These are phyloP conservation scores for Cokeromyces recurvatus DNA, from an alignment of 371 early-diverging fungal species.

Conservation along the genomic window DNA sequence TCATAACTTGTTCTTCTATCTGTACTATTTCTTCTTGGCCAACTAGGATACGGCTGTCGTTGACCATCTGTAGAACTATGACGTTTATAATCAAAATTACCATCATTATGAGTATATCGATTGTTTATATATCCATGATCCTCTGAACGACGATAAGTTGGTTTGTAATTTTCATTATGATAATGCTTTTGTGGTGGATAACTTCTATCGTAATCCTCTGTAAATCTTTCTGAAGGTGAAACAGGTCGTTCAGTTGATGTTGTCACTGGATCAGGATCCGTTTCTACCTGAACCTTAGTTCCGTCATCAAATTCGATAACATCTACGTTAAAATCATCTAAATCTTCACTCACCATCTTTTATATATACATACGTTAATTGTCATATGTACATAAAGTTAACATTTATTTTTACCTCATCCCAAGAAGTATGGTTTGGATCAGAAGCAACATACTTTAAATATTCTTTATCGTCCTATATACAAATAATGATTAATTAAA, in stretches of 20 bases:
- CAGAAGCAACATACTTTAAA: slow-evolving; percentile 12
- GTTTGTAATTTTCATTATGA: slow-evolving; percentile 1
- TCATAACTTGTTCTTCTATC: slow-evolving; percentile 15
- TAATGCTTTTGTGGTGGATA: slow-evolving; percentile 30
- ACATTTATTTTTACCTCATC: slow-evolving; percentile 37
- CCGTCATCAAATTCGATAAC: slow-evolving; percentile 33
- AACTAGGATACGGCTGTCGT: too few relatives aligned
- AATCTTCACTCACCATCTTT: slow-evolving; percentile 28
- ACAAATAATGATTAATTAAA: neutral
- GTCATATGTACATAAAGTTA: too few relatives aligned
- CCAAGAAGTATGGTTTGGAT: slow-evolving; percentile 24
- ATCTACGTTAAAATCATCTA: slow-evolving; percentile 20
- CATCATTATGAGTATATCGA: slow-evolving; percentile 5
- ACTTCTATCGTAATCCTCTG: slow-evolving; percentile 47
- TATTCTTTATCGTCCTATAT: slow-evolving; percentile 21
- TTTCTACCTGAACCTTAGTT: slow-evolving; percentile 12
- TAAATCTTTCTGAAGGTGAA: slow-evolving; percentile 38
- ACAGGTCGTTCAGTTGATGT: slow-evolving; percentile 8
- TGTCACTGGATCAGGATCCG: neutral
- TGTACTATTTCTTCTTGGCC: slow-evolving; percentile 9
- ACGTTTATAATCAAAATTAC: slow-evolving; percentile 6
- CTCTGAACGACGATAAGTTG: slow-evolving; percentile 9
- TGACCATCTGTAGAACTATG: too few relatives aligned
- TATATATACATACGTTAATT: too few relatives aligned
- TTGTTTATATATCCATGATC: slow-evolving; percentile 12